phyloP scores from a whole-genome alignment of 1,284 basidiomycete genomes.

The Takashimella koratensis region DNA sequence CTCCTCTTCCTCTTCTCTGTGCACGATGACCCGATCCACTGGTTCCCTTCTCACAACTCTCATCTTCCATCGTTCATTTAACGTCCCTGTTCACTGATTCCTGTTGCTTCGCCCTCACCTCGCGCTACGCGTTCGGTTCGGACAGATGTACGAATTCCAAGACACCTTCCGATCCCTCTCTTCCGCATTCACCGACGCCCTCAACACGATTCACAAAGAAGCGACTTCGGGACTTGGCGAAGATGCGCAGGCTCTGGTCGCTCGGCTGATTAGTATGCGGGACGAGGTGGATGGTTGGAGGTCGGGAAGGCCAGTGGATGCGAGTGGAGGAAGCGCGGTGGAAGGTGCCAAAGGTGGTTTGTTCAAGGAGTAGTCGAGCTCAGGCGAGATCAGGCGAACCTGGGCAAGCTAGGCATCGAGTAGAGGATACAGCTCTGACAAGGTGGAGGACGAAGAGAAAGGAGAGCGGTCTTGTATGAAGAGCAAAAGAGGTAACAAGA shows the following conservation, averaged over 20 bases:
- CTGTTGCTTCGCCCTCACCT: no score
- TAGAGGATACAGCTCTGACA: not conserved
- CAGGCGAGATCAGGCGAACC: no score
- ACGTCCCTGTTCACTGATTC: not conserved
- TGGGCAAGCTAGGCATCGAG: no score
- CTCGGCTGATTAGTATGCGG: conserved; percentile 30
- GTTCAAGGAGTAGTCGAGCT: conserved; percentile 19
- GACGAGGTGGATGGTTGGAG: conserved; percentile 35
- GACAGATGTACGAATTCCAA: conserved; percentile 26
- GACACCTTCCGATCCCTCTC: conserved; percentile 37
- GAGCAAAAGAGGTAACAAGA: no score
- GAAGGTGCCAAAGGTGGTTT: conserved; percentile 15
- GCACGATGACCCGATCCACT: no score
- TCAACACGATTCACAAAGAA: conserved; percentile 38
- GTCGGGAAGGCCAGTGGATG: conserved; percentile 18
- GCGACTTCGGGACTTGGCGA: conserved; percentile 29
- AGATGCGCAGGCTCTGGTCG: conserved; percentile 31
- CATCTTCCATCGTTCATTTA: not conserved
- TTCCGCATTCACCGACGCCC: conserved; percentile 30
- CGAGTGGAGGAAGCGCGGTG: conserved; percentile 19
- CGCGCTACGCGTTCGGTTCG: conserved; percentile 10
- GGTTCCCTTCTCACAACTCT: not conserved
- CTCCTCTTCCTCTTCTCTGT: not conserved
- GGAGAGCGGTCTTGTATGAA: conserved; percentile 3
- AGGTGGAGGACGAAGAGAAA: no score